These are phyloP conservation scores for Torulaspora microellipsoides DNA, from an alignment of 805 yeast species.

Conservation along the genomic window DNA sequence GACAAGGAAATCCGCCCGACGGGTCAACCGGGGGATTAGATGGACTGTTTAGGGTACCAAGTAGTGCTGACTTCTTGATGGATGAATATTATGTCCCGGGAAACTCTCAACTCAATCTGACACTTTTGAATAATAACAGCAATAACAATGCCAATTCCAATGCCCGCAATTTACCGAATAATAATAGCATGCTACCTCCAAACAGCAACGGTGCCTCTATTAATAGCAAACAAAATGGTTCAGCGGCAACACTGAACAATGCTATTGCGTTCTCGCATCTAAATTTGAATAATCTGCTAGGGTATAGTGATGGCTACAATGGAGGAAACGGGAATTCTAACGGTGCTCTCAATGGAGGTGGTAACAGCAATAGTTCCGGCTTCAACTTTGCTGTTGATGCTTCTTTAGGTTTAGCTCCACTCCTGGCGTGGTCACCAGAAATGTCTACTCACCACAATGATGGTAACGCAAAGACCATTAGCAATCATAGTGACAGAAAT, in stretches of 20 bases:
- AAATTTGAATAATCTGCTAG: constrained; percentile 6
- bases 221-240: background rate
- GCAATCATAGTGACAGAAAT: constrained; percentile 6
- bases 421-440: constrained; percentile 42
- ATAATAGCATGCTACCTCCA: background rate
- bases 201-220: too few relatives aligned
- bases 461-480: constrained; percentile 5
- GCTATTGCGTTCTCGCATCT: constrained; percentile 10
- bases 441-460: constrained; percentile 2
- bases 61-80: constrained; percentile 23
- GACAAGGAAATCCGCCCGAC: background rate
- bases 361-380: constrained; percentile 19
- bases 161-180: background rate
- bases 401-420: constrained; percentile 68
- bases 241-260: constrained; percentile 5
- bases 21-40: constrained; percentile 11
- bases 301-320: constrained; percentile 1
- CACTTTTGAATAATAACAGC: constrained; percentile 1
- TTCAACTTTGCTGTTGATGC: constrained; percentile 78
- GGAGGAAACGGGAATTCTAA: background rate
- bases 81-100: constrained; percentile 20
- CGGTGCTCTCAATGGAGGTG: background rate
- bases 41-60: constrained; percentile 27
- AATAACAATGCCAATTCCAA: background rate
- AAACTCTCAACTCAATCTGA: constrained; percentile 17